Percentiles rank a stretch among this genome's conserved stretches.
Evolutionary conservation across 805 yeast species (phyloP).

Genomic region (Candida ascalaphidarum): DNA sequence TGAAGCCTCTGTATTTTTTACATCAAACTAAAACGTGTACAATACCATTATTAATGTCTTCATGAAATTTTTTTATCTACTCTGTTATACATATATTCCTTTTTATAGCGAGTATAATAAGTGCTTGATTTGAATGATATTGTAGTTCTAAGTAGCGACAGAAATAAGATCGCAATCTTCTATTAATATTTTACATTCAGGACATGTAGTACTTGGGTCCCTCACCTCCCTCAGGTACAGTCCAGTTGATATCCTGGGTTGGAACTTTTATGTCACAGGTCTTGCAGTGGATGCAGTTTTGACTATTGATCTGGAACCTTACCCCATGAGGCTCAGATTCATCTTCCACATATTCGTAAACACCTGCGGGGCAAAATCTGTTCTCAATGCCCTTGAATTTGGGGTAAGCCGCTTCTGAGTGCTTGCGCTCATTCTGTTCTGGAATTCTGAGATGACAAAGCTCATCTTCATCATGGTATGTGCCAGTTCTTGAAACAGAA

Average conservation of each 20-base stretch:
- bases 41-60: no score
- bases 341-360: constrained; percentile 84
- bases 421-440: constrained; percentile 54
- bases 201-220: constrained; percentile 95
- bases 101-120: no score
- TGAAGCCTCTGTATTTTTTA: no score
- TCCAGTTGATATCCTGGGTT: constrained; percentile 89
- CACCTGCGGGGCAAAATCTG: constrained; percentile 97
- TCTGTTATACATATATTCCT: no score
- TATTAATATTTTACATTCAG: no score
- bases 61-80: no score
- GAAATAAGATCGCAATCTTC: no score
- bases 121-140: no score
- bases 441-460: constrained; percentile 70
- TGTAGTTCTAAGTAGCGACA: no score
- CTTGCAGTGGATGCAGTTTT: constrained; percentile 97
- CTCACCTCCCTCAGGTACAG: constrained; percentile 98
- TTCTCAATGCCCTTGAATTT: constrained; percentile 81
- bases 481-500: constrained; percentile 94
- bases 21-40: no score
- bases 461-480: constrained; percentile 92
- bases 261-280: constrained; percentile 98
- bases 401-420: constrained; percentile 63
- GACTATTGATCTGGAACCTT: constrained; percentile 87
- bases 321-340: constrained; percentile 53